These are phyloP conservation scores for Blastomyces gilchristii DNA, from an alignment of 2,329 filamentous ascomycete genomes.

Conservation along the genomic window DNA sequence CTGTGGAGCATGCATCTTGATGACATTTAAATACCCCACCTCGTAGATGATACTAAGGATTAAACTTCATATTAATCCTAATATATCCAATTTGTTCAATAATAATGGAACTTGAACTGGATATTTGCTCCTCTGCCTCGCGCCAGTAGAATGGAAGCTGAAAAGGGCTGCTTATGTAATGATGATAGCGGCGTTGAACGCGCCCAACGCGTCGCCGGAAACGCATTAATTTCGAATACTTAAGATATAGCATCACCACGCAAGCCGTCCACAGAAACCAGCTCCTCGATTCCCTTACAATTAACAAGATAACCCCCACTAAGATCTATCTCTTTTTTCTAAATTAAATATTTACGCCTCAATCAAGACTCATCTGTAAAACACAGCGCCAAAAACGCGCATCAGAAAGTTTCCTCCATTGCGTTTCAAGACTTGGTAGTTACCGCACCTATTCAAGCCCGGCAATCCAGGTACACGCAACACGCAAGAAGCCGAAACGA, in stretches of 20 bases:
- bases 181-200: neutral
- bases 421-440: neutral
- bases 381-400: neutral
- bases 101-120: neutral
- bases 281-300: neutral
- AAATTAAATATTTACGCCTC: neutral
- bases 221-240: too few species aligned
- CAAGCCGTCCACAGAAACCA: too few species aligned
- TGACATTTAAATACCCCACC: conserved; percentile 3
- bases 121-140: too few species aligned
- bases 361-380: neutral
- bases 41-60: neutral
- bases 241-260: too few species aligned
- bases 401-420: neutral
- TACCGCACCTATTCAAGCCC: too few species aligned
- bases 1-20: neutral
- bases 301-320: neutral
- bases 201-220: neutral
- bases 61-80: neutral
- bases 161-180: neutral
- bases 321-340: neutral
- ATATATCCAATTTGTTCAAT: neutral
- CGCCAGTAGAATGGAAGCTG: too few species aligned
- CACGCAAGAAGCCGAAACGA: neutral
- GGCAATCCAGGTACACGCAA: neutral